phyloP scores from a whole-genome alignment of 2,329 filamentous ascomycete species.

The Venturiaceae sp. region DNA sequence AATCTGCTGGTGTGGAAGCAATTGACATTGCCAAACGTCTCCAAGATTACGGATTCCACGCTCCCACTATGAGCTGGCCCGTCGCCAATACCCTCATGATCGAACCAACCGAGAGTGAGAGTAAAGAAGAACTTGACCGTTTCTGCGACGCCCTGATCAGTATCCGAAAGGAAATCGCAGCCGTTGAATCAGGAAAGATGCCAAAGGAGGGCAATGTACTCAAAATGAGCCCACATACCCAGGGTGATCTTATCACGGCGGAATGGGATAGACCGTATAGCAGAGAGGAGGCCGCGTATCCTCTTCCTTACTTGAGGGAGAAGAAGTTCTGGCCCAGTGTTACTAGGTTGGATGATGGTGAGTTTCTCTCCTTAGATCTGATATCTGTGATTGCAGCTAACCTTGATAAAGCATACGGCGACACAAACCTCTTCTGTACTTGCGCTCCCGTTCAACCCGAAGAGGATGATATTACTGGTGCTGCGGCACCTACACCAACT shows the following conservation, averaged over 20 bases:
- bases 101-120: conserved; percentile 91
- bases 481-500: neutral
- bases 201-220: conserved; percentile 72
- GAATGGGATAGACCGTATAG: conserved; percentile 80
- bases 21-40: conserved; percentile 95
- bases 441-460: conserved; percentile 66
- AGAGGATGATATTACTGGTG: conserved; percentile 1
- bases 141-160: conserved; percentile 85
- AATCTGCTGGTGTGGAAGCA: conserved; percentile 73
- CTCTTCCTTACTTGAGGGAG: conserved; percentile 69
- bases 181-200: conserved; percentile 68
- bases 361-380: conserved; percentile 27
- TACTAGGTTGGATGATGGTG: conserved; percentile 78
- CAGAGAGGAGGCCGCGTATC: conserved; percentile 78
- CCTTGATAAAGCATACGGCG: conserved; percentile 60
- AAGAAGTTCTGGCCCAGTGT: conserved; percentile 98
- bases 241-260: conserved; percentile 61
- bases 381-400: conserved; percentile 16
- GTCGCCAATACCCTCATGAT: conserved; percentile 96
- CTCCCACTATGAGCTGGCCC: conserved; percentile 94
- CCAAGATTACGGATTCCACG: conserved; percentile 96
- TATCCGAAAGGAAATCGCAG: conserved; percentile 76
- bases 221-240: conserved; percentile 80
- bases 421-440: conserved; percentile 89
- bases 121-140: conserved; percentile 82